Conservation (phyloP, 192 early-diverging fungal species). For the Bifiguratus adelaidae region DNA sequence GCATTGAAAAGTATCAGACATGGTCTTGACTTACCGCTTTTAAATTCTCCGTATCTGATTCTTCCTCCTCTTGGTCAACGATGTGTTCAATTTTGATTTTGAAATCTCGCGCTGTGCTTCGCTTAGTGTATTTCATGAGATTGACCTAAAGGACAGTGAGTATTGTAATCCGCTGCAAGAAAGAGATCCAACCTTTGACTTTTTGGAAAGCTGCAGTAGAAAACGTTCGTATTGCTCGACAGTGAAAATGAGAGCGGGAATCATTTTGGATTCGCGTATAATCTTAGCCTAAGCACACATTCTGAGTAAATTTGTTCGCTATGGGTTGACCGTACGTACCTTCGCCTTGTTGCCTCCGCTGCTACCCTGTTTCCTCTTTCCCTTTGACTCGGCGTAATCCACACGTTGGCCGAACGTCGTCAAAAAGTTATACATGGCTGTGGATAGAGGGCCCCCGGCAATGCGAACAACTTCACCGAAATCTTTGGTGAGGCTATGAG, state of each 20-base stretch:
- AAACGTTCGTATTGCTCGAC: constrained; percentile 72
- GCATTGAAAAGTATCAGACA: too few species aligned
- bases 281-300: constrained; percentile 33
- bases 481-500: constrained; percentile 14
- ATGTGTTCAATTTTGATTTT: constrained; percentile 44
- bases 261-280: constrained; percentile 57
- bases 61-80: too few species aligned
- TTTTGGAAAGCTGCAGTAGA: constrained; percentile 56
- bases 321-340: background rate
- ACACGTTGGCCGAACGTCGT: constrained; percentile 12
- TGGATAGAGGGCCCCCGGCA: constrained; percentile 28
- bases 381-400: constrained; percentile 7
- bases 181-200: constrained; percentile 41
- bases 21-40: too few species aligned
- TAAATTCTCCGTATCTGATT: too few species aligned
- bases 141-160: constrained; percentile 15
- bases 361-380: constrained; percentile 13
- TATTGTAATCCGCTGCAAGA: constrained; percentile 2
- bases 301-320: background rate
- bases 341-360: constrained; percentile 16
- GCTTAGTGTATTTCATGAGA: constrained; percentile 63
- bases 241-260: constrained; percentile 60
- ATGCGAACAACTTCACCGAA: constrained; percentile 33
- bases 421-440: constrained; percentile 40
- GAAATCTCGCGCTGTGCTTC: constrained; percentile 74